Base-by-base conservation (phyloP, 495 filamentous ascomycete species). In the Aspergillus hancockii region DNA sequence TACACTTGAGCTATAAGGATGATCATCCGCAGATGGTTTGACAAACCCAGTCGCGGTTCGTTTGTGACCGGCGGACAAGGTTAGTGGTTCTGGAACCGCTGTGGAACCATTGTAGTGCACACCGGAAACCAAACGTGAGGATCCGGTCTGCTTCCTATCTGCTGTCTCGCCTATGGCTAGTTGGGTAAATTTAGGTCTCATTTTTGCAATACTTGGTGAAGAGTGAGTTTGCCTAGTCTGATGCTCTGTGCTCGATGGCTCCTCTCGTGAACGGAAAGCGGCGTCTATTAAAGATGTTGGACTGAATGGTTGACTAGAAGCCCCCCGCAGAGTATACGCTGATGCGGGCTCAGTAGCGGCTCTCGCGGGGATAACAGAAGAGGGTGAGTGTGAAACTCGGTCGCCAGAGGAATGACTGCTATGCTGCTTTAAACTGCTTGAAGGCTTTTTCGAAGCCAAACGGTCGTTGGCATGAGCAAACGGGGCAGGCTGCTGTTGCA, bases 31-130 rank as follows among this genome's bases (percentile, higher is more conserved):
- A 70, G 46, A 73, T 63, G 78, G 65, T 67, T 89, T 89, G 32
- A 87, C 77, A 43, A 82, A 70, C 25, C 88, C 87, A 63, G 85
- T 83, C 13, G 85, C 87, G 69, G 81, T 90, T 61, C 88, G 78
- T 67, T 90, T 90, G 23, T 79, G 78, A 9, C 77, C 70, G 12
- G 61, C 32, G 25, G 57, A 43, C 13, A 49, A 40, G 21, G 50
- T 59, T 31, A 25, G 38, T 21, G 40, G 43, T 54, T 18, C 51
- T 34, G 49, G 21, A 49, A n/a, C 45, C 4, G 46, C 10, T 28
- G 45, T 21, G 34, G 18, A 12, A 19, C 21, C 43, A 21, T 23
- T 49, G 13, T 36, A 23, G 14, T 36, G 32, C 23, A 21, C 34
- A 43, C n/a, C 25, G 5, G 50, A 52, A 23, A 25, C 34, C 18